Base-by-base conservation (phyloP, 2,329 filamentous ascomycete genomes). In the Fusarium sp. region DNA sequence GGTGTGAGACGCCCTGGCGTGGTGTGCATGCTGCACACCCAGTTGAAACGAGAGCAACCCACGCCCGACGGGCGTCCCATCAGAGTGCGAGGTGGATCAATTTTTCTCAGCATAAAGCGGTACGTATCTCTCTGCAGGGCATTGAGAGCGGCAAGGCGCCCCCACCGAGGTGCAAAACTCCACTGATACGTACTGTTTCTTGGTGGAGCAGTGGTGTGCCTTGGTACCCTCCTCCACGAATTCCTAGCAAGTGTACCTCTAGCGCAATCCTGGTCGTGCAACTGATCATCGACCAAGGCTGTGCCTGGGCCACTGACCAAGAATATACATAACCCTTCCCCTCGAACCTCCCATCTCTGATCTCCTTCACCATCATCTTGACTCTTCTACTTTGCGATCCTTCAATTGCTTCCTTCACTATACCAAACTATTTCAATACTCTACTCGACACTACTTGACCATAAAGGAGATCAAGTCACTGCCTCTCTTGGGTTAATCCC, bases 71-170 rank as follows among this genome's bases (percentile, higher is more conserved):
- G 62, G 61, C 61, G 57, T 65, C 64, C 59, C 62, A 72, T 45
- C 54, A 56, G 47, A 60, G 53, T 47, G 42, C 57, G 58, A 67
- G 37, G 53, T 63, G 67, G 57, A 49, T 34, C 53, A 65, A 31
- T 20, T 49, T 53, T 64, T 67, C 52, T 42, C 45, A 67, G 42
- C 44, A 55, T 34, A 30, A 28, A 47, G 53, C 34, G 57, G 57
- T 69, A 74, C 69, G 72, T 70, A 69, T 71, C 66, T 60, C 66
- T 65, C 72, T 76, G 74, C 74, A 76, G 74, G 74, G 74, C 72
- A 76, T 76, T 51, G 58, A 54, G 57, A 68, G 68, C 69, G 69
- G 67, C 62, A 65, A 65, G 62, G 59, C 52, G 26, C 44, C 62
- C 54, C 65, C 62, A 57, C 66, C 51, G 44, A 53, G 56, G 60